A percentile compares a stretch with the other conserved stretches of the same genome.
These are phyloP conservation scores for Beauveria australis DNA, from an alignment of 2,329 filamentous ascomycete species.

Conservation along the genomic window DNA sequence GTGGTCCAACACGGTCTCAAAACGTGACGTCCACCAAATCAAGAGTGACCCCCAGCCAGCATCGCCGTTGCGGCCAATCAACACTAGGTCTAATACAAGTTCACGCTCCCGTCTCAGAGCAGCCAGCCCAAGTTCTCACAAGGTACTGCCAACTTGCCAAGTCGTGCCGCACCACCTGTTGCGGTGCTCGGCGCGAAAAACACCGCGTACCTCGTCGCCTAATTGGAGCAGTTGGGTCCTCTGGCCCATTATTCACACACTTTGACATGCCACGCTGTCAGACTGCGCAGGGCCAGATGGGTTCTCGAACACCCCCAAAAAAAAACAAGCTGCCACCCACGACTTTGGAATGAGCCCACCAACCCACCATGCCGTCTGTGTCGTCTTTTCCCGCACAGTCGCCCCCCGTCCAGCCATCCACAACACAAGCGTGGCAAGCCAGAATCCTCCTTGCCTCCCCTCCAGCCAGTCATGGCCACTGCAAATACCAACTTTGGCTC, in stretches of 20 bases:
- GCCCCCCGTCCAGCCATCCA: background rate
- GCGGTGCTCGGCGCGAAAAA: background rate
- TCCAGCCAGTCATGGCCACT: background rate
- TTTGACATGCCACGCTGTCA: conserved; percentile 7
- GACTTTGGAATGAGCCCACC: conserved; percentile 8
- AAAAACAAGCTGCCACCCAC: conserved; percentile 1
- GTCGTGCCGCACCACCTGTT: background rate
- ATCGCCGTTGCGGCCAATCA: background rate
- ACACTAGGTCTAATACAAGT: background rate
- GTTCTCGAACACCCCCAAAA: conserved; percentile 6
- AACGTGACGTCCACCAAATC: background rate
- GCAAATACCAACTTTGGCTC: background rate
- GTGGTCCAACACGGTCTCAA: background rate
- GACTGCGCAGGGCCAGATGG: background rate
- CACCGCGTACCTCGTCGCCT: background rate
- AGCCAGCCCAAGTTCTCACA: background rate
- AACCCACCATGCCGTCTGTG: background rate
- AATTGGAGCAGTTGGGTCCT: background rate
- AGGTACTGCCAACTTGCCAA: background rate
- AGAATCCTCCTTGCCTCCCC: background rate
- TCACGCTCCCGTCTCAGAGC: background rate
- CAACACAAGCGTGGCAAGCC: background rate
- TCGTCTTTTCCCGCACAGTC: background rate
- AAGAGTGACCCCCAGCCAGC: background rate
- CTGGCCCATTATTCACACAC: background rate